Percentiles rank a stretch among this genome's conserved stretches.
These are phyloP conservation scores for Claviceps maximensis DNA, from an alignment of 2,329 filamentous ascomycete genomes.

Conservation along the genomic window DNA sequence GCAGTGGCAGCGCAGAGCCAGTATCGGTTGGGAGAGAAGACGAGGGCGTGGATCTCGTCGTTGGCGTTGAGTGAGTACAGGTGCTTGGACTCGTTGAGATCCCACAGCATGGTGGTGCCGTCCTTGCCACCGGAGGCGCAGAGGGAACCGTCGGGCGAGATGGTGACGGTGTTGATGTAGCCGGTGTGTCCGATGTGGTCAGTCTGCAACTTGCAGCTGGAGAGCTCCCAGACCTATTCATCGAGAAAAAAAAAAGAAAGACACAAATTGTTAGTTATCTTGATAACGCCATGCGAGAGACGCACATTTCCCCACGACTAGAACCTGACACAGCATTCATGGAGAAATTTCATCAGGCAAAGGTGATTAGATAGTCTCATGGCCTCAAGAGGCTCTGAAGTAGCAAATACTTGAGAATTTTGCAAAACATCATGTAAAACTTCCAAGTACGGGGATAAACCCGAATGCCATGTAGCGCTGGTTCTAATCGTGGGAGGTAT, in stretches of 20 bases:
- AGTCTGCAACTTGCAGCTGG: constrained; percentile 98
- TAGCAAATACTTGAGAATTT: constrained; percentile 96
- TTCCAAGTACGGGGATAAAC: neutral
- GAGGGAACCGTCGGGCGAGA: constrained; percentile 97
- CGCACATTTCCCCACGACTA: neutral
- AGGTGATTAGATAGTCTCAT: constrained; percentile 96
- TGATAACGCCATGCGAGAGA: neutral
- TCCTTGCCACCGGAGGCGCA: constrained; percentile 99
- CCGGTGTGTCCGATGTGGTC: constrained; percentile 99
- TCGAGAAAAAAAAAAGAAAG: neutral
- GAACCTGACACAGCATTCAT: neutral
- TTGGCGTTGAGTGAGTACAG: constrained; percentile 98
- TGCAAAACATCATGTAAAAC: constrained; percentile 75
- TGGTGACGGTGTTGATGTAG: constrained; percentile 99
- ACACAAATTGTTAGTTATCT: constrained; percentile 4
- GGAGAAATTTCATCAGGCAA: constrained; percentile 51
- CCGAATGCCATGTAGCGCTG: constrained; percentile 1
- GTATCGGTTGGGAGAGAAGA: constrained; percentile 99
- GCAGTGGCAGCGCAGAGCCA: constrained; percentile 98
- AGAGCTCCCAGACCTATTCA: constrained; percentile 94
- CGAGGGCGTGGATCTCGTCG: constrained; percentile 99
- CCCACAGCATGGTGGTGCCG: constrained; percentile 99
- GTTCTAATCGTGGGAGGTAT: neutral
- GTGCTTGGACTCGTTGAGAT: constrained; percentile 99
- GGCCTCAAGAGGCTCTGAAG: constrained; percentile 86